These are phyloP conservation scores for Polytolypa hystricis DNA, from an alignment of 2,329 filamentous ascomycete species.

Conservation along the genomic window DNA sequence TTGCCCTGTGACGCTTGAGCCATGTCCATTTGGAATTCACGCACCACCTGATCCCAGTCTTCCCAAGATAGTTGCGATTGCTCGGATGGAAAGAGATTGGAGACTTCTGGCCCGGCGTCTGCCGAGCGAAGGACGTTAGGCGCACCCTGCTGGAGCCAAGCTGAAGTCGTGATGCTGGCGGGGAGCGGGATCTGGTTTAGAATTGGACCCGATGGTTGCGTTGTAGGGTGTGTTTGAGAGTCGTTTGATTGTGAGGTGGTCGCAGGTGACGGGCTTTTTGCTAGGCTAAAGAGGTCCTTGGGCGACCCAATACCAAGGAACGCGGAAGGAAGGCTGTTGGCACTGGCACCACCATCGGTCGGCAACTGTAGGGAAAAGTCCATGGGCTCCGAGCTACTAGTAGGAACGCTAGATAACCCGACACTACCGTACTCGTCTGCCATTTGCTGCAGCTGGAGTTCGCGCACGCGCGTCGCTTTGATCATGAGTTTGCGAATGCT, in stretches of 20 bases:
- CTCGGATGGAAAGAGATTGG: background rate
- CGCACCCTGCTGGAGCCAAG: background rate
- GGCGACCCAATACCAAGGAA: background rate
- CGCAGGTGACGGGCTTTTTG: too few relatives aligned
- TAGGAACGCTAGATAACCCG: background rate
- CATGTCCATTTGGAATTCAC: conserved; percentile 13
- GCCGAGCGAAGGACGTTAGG: background rate
- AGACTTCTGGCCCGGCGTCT: background rate
- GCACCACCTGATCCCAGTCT: conserved; percentile 12
- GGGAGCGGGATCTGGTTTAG: too few relatives aligned
- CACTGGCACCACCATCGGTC: background rate
- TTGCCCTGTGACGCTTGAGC: conserved; percentile 2
- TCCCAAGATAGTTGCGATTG: conserved; percentile 8
- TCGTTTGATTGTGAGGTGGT: too few relatives aligned
- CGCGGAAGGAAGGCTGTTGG: too few relatives aligned
- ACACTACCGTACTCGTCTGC: conserved; percentile 12
- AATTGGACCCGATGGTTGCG: background rate
- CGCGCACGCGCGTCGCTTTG: conserved; percentile 45
- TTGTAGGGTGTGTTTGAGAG: background rate
- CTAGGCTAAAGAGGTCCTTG: too few relatives aligned
- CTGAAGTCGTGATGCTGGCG: background rate
- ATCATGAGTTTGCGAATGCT: conserved; percentile 51
- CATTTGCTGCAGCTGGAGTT: conserved; percentile 34
- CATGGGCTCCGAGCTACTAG: background rate
- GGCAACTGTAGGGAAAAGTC: too few relatives aligned